Percentiles rank a stretch among this genome's conserved stretches.
phyloP scores from a whole-genome alignment of 2,329 filamentous ascomycete species.

The Diatrype stigma region DNA sequence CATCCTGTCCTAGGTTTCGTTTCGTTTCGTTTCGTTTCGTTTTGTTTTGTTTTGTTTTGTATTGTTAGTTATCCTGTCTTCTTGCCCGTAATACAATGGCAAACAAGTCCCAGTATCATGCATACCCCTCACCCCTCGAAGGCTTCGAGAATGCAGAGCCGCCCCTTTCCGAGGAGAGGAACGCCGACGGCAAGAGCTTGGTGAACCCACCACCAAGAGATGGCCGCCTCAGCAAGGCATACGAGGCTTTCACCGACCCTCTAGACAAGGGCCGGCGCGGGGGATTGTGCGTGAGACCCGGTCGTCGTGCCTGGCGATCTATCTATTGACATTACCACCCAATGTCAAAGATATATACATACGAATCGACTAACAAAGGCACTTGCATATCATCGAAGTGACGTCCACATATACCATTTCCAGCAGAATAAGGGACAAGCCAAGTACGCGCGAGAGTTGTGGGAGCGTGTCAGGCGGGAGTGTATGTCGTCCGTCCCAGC shows the following conservation, averaged over 20 bases:
- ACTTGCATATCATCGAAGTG: slow-evolving; percentile 39
- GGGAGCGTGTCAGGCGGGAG: slow-evolving; percentile 75
- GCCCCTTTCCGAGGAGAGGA: slow-evolving; percentile 53
- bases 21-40: too few species aligned
- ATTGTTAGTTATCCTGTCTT: too few species aligned
- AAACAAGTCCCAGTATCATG: neutral
- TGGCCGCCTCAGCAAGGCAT: slow-evolving; percentile 60
- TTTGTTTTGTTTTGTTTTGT: too few species aligned
- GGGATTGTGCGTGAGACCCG: slow-evolving; percentile 58
- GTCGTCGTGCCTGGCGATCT: neutral
- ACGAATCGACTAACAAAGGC: too few species aligned
- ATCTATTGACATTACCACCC: too few species aligned
- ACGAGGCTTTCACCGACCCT: slow-evolving; percentile 64
- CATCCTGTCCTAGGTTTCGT: too few species aligned
- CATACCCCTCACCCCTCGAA: slow-evolving; percentile 52
- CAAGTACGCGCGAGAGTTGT: slow-evolving; percentile 66
- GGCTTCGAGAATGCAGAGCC: slow-evolving; percentile 52
- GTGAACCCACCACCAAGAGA: slow-evolving; percentile 55
- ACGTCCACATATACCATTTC: slow-evolving; percentile 82
- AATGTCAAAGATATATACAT: too few species aligned
- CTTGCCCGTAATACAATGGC: neutral
- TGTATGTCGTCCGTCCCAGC: too few species aligned
- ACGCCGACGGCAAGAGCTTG: slow-evolving; percentile 73
- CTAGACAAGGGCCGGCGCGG: slow-evolving; percentile 62
- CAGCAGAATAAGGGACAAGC: slow-evolving; percentile 58